Percentiles rank a stretch among this genome's conserved stretches.
phyloP scores from a whole-genome alignment of 768 basidiomycete genomes.

The Rhizopogon sp. region DNA sequence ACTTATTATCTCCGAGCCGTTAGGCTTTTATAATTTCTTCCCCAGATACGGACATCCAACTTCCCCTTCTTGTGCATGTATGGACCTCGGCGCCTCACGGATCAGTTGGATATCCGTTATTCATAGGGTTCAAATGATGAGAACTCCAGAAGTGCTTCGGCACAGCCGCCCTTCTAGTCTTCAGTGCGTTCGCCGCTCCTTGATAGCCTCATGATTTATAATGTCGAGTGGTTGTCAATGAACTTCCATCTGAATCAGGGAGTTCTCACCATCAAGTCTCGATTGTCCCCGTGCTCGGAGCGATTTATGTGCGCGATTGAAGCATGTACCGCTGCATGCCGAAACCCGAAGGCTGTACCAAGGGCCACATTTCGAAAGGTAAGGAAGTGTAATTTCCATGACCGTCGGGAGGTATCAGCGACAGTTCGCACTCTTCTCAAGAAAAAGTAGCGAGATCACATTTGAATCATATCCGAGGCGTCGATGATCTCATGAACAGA shows the following conservation, averaged over 20 bases:
- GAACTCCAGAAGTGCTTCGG: neutral
- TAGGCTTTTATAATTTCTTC: conserved; percentile 21
- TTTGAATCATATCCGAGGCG: neutral
- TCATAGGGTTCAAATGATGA: neutral
- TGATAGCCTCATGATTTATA: neutral
- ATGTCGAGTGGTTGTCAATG: neutral
- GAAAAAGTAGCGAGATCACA: neutral
- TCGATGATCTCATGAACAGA: neutral
- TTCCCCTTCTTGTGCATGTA: conserved; percentile 4
- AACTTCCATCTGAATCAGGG: neutral
- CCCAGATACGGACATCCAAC: conserved; percentile 9
- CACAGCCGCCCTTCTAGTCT: neutral
- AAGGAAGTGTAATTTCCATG: neutral
- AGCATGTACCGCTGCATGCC: neutral
- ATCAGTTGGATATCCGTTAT: neutral
- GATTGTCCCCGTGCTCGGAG: neutral
- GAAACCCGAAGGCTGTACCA: neutral
- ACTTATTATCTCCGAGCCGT: conserved; percentile 5
- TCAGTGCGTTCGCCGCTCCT: neutral
- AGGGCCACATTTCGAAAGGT: neutral
- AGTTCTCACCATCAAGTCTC: neutral
- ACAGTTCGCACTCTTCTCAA: neutral
- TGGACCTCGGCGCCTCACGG: neutral
- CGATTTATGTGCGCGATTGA: neutral
- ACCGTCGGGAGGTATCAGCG: neutral